phyloP scores from a whole-genome alignment of 2,329 filamentous ascomycete species.

The Tolypocladium tundrense region DNA sequence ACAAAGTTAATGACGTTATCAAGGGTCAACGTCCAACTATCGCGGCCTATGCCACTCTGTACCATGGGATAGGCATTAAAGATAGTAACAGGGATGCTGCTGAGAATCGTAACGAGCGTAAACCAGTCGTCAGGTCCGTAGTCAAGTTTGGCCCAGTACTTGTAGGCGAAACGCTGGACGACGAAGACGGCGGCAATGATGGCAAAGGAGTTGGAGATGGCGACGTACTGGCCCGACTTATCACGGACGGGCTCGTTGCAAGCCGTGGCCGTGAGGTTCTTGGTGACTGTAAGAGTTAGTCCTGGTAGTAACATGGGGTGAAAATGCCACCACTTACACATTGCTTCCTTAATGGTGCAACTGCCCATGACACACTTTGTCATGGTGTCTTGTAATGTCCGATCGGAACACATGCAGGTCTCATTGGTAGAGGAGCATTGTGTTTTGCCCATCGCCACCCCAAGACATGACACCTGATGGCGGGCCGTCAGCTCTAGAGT shows the following conservation, averaged over 20 bases:
- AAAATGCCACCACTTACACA: constrained; percentile 14
- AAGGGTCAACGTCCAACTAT: constrained; percentile 37
- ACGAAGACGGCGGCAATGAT: constrained; percentile 29
- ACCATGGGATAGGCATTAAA: constrained; percentile 20
- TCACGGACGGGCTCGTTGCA: constrained; percentile 15
- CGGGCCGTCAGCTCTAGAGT: not conserved
- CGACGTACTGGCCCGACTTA: constrained; percentile 21
- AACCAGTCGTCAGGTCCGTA: constrained; percentile 30
- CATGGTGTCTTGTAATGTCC: constrained; percentile 12
- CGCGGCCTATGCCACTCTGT: constrained; percentile 34
- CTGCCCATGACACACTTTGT: constrained; percentile 14
- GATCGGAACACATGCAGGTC: constrained; percentile 21
- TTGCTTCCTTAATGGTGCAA: constrained; percentile 18
- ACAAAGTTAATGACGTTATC: constrained; percentile 32
- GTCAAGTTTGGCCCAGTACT: constrained; percentile 20
- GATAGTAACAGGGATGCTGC: constrained; percentile 18
- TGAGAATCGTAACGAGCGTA: constrained; percentile 16
- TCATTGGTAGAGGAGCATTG: constrained; percentile 15
- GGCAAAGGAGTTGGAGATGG: constrained; percentile 21
- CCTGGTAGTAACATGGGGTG: not conserved
- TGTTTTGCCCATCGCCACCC: constrained; percentile 12
- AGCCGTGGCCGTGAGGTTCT: constrained; percentile 12
- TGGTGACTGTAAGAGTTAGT: constrained; percentile 9
- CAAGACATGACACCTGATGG: constrained; percentile 11
- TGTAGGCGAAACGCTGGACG: constrained; percentile 28